Conservation (phyloP, 2,329 filamentous ascomycete genomes). For the Neofusicoccum ribis region DNA sequence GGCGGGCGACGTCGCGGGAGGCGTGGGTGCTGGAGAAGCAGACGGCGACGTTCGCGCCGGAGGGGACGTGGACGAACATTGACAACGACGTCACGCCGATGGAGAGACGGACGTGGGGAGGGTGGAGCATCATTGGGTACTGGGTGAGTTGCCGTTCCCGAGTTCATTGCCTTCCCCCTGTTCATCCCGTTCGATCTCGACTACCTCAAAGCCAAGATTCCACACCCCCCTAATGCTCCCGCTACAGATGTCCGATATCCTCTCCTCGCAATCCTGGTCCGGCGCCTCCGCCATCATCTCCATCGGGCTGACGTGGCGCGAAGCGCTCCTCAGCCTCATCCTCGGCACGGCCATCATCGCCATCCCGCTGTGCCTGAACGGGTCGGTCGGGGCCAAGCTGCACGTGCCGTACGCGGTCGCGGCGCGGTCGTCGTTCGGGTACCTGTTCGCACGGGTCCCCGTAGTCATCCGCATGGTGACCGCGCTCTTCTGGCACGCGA, state of each 20-base stretch:
- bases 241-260: background rate
- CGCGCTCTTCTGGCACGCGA: constrained; percentile 9
- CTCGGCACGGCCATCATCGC: constrained; percentile 34
- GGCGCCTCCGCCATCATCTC: constrained; percentile 49
- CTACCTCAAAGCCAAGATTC: background rate
- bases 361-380: constrained; percentile 26
- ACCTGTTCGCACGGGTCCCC: background rate
- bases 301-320: constrained; percentile 45
- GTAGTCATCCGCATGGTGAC: background rate
- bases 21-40: constrained; percentile 26
- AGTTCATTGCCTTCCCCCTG: constrained; percentile 21
- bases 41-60: constrained; percentile 23
- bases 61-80: constrained; percentile 42
- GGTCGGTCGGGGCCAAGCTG: constrained; percentile 18
- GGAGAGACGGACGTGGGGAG: constrained; percentile 48
- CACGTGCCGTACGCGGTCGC: background rate
- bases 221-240: too few species aligned
- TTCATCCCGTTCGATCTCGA: background rate
- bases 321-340: constrained; percentile 37
- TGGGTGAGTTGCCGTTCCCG: constrained; percentile 40
- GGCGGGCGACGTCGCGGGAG: background rate
- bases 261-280: constrained; percentile 34
- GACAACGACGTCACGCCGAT: constrained; percentile 49
- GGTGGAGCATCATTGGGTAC: constrained; percentile 44
- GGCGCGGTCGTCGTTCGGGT: background rate